Percentiles rank a stretch among this genome's conserved stretches.
phyloP scores from a whole-genome alignment of 768 basidiomycete species.

The Candolleomyces efflorescens region DNA sequence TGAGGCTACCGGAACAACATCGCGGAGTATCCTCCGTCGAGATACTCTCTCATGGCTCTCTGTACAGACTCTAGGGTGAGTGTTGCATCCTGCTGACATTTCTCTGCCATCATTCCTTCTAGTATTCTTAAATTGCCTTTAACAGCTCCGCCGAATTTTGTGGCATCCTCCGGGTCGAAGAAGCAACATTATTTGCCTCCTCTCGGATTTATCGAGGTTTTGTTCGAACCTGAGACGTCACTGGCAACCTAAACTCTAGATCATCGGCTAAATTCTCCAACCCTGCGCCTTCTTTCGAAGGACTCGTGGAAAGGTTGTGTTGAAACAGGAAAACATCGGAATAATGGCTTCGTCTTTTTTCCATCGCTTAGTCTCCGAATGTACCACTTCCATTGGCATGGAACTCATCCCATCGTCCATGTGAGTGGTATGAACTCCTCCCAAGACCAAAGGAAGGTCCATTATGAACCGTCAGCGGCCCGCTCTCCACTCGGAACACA shows the following conservation, averaged over 20 bases:
- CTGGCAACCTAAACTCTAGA: neutral
- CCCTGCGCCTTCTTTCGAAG: neutral
- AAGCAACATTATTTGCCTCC: neutral
- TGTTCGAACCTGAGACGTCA: neutral
- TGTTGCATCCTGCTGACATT: no score
- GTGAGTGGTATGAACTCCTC: neutral
- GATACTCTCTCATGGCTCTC: neutral
- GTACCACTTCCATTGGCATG: neutral
- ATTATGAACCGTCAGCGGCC: neutral
- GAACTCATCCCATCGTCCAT: neutral
- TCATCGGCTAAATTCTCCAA: neutral
- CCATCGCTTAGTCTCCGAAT: neutral
- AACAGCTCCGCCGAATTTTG: no score
- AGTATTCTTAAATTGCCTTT: no score
- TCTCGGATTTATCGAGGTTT: neutral
- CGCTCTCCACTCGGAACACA: neutral
- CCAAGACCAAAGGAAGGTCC: neutral
- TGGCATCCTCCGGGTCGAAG: neutral
- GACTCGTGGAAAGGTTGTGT: neutral
- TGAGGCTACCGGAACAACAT: neutral
- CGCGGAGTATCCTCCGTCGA: neutral
- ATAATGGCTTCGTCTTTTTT: neutral
- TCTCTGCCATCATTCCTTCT: no score
- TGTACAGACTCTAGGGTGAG: no score
- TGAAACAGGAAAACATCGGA: slow-evolving; percentile 2